phyloP scores from a whole-genome alignment of 495 filamentous ascomycete genomes.

The Talaromyces trachyspermus region DNA sequence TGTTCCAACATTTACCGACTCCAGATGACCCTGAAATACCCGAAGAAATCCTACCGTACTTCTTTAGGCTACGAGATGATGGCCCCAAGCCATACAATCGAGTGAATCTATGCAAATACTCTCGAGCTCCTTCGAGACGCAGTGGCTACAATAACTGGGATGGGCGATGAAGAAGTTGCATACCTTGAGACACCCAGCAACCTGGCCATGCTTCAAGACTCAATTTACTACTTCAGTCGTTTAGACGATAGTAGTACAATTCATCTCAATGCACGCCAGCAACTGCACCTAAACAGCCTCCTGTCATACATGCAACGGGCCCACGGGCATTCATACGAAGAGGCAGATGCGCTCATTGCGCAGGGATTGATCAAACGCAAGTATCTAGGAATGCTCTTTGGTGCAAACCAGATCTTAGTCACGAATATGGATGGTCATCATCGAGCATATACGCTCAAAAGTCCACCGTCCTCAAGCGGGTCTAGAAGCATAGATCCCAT shows the following conservation, averaged over 20 bases:
- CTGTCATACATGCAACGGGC: not conserved
- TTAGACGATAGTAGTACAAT: not conserved
- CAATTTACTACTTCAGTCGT: not conserved
- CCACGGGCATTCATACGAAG: not conserved
- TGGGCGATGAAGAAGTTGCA: not conserved
- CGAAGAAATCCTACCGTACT: not conserved
- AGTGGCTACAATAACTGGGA: not conserved
- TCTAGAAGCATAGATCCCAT: slow-evolving; percentile 1
- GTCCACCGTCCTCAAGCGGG: not conserved
- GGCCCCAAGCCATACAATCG: not conserved
- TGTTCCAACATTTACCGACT: not conserved
- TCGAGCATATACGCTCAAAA: too few species aligned
- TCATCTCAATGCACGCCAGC: not conserved
- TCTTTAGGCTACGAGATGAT: not conserved
- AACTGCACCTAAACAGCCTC: not conserved
- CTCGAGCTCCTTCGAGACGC: not conserved
- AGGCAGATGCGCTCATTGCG: slow-evolving; percentile 11
- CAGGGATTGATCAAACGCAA: not conserved
- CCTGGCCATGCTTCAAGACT: not conserved
- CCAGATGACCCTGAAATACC: not conserved
- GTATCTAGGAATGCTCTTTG: slow-evolving; percentile 10
- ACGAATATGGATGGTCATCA: too few species aligned
- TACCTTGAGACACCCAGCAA: not conserved
- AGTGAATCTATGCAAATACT: not conserved
- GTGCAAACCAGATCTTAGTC: slow-evolving; percentile 10